Evolutionary conservation across 306 rosid species (phyloP).

Genomic region (Geum urbanum): DNA sequence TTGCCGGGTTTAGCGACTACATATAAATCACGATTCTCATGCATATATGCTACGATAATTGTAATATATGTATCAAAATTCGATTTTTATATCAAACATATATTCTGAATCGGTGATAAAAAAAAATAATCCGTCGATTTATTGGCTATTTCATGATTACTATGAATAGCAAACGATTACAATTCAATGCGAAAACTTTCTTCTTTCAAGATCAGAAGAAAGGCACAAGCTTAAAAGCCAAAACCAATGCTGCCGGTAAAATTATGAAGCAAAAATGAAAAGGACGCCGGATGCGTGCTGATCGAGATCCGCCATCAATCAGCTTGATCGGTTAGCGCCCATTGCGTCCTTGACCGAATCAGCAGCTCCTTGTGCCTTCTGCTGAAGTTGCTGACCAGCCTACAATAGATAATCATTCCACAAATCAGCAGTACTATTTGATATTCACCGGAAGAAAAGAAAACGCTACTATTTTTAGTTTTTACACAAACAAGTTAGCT

Average conservation of each 20-base stretch:
- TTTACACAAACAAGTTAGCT: neutral
- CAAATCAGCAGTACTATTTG: neutral
- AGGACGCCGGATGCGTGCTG: neutral
- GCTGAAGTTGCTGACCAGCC: slow-evolving; percentile 39
- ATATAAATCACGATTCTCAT: too few relatives aligned
- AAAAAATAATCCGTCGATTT: too few relatives aligned
- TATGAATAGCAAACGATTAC: neutral
- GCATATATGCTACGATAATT: too few relatives aligned
- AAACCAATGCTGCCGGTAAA: neutral
- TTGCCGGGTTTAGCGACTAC: too few relatives aligned
- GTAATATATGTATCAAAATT: too few relatives aligned
- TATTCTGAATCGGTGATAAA: too few relatives aligned
- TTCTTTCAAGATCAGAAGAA: slow-evolving; percentile 7
- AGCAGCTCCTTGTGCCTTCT: slow-evolving; percentile 29
- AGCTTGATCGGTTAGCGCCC: slow-evolving; percentile 24
- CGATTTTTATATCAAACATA: too few relatives aligned
- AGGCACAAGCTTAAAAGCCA: neutral
- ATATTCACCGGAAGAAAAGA: too few relatives aligned
- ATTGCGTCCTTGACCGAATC: slow-evolving; percentile 19
- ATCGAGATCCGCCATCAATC: neutral
- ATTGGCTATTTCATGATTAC: too few relatives aligned
- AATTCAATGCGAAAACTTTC: neutral
- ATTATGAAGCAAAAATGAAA: neutral
- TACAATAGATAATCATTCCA: slow-evolving; percentile 1
- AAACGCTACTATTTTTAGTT: too few relatives aligned